Percentiles rank a stretch among this genome's conserved stretches.
Evolutionary conservation across 768 basidiomycete species (phyloP).

Genomic region (Suillus decipiens): DNA sequence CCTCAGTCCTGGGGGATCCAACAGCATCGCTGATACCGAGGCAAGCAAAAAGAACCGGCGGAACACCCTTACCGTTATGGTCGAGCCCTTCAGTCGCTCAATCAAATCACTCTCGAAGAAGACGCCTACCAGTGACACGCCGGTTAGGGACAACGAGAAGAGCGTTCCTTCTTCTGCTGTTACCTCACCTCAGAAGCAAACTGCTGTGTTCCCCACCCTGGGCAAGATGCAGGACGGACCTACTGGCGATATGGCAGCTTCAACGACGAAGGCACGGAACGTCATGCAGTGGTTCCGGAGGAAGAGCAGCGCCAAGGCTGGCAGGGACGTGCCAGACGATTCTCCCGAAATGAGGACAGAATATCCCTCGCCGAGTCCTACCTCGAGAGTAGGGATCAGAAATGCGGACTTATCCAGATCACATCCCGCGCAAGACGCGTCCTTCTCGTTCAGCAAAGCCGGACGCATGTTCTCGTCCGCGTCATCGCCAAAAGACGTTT

Average conservation of each 20-base stretch:
- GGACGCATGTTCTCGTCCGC: conserved; percentile 36
- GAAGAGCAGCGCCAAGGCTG: conserved; percentile 52
- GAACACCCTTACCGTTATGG: conserved; percentile 88
- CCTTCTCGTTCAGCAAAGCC: conserved; percentile 41
- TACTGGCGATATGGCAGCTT: conserved; percentile 54
- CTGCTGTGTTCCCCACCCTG: conserved; percentile 29
- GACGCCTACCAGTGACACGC: conserved; percentile 32
- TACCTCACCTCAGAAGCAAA: conserved; percentile 28
- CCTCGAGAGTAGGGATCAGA: conserved; percentile 24
- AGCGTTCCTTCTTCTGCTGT: conserved; percentile 33
- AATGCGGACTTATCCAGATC: conserved; percentile 25
- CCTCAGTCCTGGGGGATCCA: conserved; percentile 37
- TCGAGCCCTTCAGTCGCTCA: conserved; percentile 67
- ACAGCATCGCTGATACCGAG: conserved; percentile 22
- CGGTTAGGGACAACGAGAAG: conserved; percentile 48
- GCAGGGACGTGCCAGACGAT: conserved; percentile 28
- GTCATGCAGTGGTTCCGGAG: conserved; percentile 99
- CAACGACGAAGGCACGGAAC: conserved; percentile 86
- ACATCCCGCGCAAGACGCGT: conserved; percentile 23
- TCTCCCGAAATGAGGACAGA: conserved; percentile 21
- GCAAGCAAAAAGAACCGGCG: conserved; percentile 62
- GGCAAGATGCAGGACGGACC: conserved; percentile 24
- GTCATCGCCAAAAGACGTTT: conserved; percentile 42
- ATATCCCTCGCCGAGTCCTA: conserved; percentile 30
- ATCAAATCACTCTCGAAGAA: conserved; percentile 39